Conservation (phyloP, 441 rosid genomes). For the Lepidium campestre region DNA sequence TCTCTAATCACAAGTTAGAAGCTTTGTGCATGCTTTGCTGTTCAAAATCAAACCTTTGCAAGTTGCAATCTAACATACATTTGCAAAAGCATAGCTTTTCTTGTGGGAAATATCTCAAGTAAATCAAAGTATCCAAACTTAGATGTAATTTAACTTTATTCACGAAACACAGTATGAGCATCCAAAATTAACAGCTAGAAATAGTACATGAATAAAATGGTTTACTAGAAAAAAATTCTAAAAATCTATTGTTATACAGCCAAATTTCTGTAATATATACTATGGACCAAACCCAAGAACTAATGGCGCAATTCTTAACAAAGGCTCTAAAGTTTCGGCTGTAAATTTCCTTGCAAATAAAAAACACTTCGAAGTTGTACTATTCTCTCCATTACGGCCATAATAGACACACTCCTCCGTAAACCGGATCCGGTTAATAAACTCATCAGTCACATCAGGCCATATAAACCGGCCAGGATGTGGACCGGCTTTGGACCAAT, state of each 20-base stretch:
- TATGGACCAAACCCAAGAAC: slow-evolving; percentile 46
- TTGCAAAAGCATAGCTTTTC: too few species aligned
- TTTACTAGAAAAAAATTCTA: not conserved
- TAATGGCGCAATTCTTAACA: slow-evolving; percentile 43
- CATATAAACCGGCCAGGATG: slow-evolving; percentile 48
- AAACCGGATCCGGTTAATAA: slow-evolving; percentile 37
- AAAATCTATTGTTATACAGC: too few species aligned
- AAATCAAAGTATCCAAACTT: too few species aligned
- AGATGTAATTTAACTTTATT: too few species aligned
- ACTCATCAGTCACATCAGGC: slow-evolving; percentile 42
- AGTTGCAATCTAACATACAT: too few species aligned
- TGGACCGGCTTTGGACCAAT: slow-evolving; percentile 56
- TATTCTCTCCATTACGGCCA: slow-evolving; percentile 15
- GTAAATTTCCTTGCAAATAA: slow-evolving; percentile 61
- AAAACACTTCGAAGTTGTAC: slow-evolving; percentile 28
- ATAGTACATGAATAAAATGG: too few species aligned
- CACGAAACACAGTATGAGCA: too few species aligned
- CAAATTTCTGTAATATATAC: too few species aligned
- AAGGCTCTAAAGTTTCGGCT: slow-evolving; percentile 42
- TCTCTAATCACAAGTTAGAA: not conserved
- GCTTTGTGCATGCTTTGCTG: not conserved
- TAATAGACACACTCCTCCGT: slow-evolving; percentile 41
- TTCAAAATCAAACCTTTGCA: too few species aligned
- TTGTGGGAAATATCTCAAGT: not conserved
- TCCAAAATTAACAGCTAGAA: too few species aligned